Evolutionary conservation across 805 yeast genomes (phyloP), one percentile per base, ranked within the genome.

Genomic region (Kurtzmaniella fragi): DNA sequence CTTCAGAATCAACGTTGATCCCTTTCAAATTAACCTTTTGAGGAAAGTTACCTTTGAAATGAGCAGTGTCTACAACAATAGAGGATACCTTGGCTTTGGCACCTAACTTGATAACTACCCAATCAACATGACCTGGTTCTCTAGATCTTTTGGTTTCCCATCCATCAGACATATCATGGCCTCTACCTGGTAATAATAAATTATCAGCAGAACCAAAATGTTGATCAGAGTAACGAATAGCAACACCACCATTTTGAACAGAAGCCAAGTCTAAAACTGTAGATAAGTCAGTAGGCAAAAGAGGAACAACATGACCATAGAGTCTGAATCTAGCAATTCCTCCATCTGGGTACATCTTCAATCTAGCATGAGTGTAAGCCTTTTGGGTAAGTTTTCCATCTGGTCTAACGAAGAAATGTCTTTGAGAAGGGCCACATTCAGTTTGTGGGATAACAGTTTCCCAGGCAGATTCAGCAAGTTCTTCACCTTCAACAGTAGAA

Each of bases 141-240:
- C 98, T 76, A 2, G 96, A 88, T 59, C 99, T 78, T 52, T 77
- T 78, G 17, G 99, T 91, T 60, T 91, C 99, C 99, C 99, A 91
- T 11, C 99, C 99, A 56, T 93, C 98, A 37, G 93, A 79, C 98
- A 91, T 91, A 61, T 91, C 96, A 52, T 74, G 77, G 38, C 99
- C 99, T 44, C 97, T 78, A 12, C 98, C 98, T 2, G 97, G 97
- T 40, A 91, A 69, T 41, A 91, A 66, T 45, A 91, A 68, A 65
- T 91, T 91, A 59, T 86, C 95, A 29, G 90, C 95, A 33, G 91
- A 76, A 29, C 96, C 95, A 56, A 91, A 91, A 64, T 90, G 98
- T 67, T 91, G 95, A 65, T 93, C 96, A 2, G 95, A 83, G 50
- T 77, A 79, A 10, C 78, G 70, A 31, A 87, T 78, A 17, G 91